Conservation (phyloP, 495 filamentous ascomycete genomes). For the Elasticomyces elasticus region DNA sequence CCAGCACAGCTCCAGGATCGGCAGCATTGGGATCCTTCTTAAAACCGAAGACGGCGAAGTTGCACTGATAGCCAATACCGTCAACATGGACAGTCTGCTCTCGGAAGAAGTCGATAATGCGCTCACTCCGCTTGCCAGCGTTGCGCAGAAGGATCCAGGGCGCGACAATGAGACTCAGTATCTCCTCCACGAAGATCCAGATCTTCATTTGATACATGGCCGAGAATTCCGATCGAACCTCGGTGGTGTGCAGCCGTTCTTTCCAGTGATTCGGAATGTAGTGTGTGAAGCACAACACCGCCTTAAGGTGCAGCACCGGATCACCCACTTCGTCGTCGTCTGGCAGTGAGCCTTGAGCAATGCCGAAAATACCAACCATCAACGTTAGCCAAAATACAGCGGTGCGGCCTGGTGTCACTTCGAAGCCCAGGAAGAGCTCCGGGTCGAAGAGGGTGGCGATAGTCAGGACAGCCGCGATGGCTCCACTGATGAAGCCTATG, state of each 20-base stretch:
- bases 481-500: constrained; percentile 76
- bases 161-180: constrained; percentile 82
- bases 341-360: constrained; percentile 66
- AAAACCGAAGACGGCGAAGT: constrained; percentile 97
- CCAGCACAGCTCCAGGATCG: constrained; percentile 33
- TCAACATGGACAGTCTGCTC: constrained; percentile 97
- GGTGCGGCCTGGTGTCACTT: constrained; percentile 74
- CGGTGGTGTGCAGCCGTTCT: constrained; percentile 76
- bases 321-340: constrained; percentile 87
- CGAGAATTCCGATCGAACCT: constrained; percentile 75
- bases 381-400: constrained; percentile 67
- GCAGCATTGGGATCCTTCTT: constrained; percentile 61
- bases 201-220: constrained; percentile 79
- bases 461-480: constrained; percentile 72
- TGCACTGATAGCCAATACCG: constrained; percentile 89
- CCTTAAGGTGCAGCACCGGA: constrained; percentile 75
- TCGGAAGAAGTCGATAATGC: constrained; percentile 92
- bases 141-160: constrained; percentile 83
- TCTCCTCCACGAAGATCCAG: constrained; percentile 83
- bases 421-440: constrained; percentile 83
- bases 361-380: constrained; percentile 58
- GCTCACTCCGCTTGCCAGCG: constrained; percentile 80
- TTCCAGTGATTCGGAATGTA: constrained; percentile 84
- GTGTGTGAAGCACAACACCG: constrained; percentile 84
- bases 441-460: constrained; percentile 74